Base-by-base conservation (phyloP, 2,329 filamentous ascomycete genomes). In the Xylaria sp. region DNA sequence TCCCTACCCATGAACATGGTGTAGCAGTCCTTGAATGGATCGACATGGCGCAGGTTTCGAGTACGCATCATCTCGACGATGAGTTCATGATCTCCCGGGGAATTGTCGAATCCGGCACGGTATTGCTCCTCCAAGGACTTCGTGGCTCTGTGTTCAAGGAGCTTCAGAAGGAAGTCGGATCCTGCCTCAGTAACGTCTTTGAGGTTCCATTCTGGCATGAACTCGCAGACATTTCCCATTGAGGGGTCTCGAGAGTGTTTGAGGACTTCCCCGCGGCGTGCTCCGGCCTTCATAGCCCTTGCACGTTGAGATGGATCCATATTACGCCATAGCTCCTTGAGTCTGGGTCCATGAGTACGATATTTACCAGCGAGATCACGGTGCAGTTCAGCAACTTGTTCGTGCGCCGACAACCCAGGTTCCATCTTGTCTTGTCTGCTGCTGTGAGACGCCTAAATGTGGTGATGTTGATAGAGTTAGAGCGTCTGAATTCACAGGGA, bases 191-290 rank as follows among this genome's bases (percentile, higher is more conserved):
- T 71, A 2, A 85, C 73, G 28, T 85, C 81, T 7, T 73, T 76
- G 0, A 85, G 63, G 65, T 86, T 85, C 77, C 78, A 80, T 57
- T 85, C 84, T 0, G 83, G 82, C 0, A 81, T 71, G 2, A 84
- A 53, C n/a, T 80, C 81, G 71, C 69, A 80, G 17, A 80, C 73
- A n/a, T 76, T 76, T 0, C 80, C 82, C 28, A 83, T 15, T 0
- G 79, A 77, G 2, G 33, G 31, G 60, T 85, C 82, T 2, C 26
- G 31, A 1, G 78, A 64, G 53, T 81, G 73, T 63, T 78, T 78
- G 20, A 83, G 74, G 2, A 84, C 77, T 10, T 58, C 63, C 6
- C 79, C 79, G 0, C 60, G 68, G 0, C 60, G 68, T 1, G 77
- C 69, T 0, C 80, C 81, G 2, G 72, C 79, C 51, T 76, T 79